Conservation (phyloP, 2,329 filamentous ascomycete species). For the Rhinocladiella mackenziei region DNA sequence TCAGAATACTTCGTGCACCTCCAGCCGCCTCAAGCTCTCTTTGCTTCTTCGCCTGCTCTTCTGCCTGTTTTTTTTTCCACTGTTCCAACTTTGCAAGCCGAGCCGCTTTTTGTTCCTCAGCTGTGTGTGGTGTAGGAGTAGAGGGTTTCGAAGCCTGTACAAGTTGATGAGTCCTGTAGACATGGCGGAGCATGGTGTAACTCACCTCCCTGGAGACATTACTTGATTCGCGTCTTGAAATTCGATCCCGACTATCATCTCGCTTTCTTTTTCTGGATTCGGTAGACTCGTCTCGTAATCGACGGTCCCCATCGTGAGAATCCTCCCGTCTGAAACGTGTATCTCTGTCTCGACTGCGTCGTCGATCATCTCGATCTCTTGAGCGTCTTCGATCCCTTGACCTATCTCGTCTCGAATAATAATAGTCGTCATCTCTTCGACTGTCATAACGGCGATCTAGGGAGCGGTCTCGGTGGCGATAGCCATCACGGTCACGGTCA, state of each 20-base stretch:
- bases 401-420: conserved; percentile 59
- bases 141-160: conserved; percentile 54
- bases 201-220: conserved; percentile 57
- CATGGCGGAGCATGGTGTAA: conserved; percentile 20
- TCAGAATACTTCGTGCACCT: conserved; percentile 63
- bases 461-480: conserved; percentile 67
- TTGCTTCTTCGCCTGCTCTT: conserved; percentile 68
- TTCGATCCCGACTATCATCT: conserved; percentile 60
- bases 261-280: conserved; percentile 66
- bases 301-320: conserved; percentile 61
- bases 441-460: conserved; percentile 51
- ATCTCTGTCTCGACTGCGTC: conserved; percentile 65
- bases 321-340: conserved; percentile 68
- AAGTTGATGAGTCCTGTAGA: conserved; percentile 27
- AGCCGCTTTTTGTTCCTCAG: conserved; percentile 74
- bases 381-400: conserved; percentile 63
- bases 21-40: conserved; percentile 61
- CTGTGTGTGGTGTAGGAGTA: conserved; percentile 49
- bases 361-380: conserved; percentile 51
- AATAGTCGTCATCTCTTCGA: conserved; percentile 62
- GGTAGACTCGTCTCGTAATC: conserved; percentile 65
- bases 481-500: conserved; percentile 55
- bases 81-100: conserved; percentile 76
- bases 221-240: conserved; percentile 48
- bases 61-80: conserved; percentile 84